Conservation (phyloP, 805 yeast species). For the Nakazawaea sp. region DNA sequence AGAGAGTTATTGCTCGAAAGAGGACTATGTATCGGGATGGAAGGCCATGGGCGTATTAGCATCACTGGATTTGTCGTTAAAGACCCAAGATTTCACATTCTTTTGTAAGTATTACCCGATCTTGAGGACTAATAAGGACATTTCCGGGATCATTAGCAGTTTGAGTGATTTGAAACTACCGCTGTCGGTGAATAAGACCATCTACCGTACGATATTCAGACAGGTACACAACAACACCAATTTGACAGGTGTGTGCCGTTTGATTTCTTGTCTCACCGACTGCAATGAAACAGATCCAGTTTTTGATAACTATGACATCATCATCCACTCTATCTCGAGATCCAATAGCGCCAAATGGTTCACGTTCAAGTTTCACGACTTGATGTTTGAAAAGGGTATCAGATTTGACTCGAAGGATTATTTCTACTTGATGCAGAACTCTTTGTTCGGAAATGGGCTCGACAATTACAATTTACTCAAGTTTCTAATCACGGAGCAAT, state of each 20-base stretch:
- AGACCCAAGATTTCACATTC: neutral
- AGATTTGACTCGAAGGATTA: constrained; percentile 2
- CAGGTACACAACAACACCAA: constrained; percentile 2
- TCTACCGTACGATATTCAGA: constrained; percentile 4
- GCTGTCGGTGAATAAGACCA: neutral
- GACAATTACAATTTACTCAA: constrained; percentile 3
- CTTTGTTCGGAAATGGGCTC: constrained; percentile 1
- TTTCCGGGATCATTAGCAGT: neutral
- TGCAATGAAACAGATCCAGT: neutral
- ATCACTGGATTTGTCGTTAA: neutral
- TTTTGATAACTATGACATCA: neutral
- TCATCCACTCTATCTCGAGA: constrained; percentile 7
- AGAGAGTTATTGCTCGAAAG: constrained; percentile 1
- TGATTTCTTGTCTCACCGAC: neutral
- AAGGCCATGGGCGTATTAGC: neutral
- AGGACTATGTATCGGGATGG: constrained; percentile 1
- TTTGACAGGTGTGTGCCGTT: constrained; percentile 1
- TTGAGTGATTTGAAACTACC: neutral
- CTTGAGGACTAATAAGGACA: neutral
- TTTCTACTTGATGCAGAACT: constrained; percentile 1
- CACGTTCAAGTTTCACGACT: constrained; percentile 5
- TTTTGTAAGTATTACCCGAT: constrained; percentile 3
- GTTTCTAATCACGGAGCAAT: neutral
- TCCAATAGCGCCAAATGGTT: constrained; percentile 6
- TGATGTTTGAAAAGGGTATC: neutral